Conservation (phyloP, 345 rosid genomes). For the Citrus hindsii region DNA sequence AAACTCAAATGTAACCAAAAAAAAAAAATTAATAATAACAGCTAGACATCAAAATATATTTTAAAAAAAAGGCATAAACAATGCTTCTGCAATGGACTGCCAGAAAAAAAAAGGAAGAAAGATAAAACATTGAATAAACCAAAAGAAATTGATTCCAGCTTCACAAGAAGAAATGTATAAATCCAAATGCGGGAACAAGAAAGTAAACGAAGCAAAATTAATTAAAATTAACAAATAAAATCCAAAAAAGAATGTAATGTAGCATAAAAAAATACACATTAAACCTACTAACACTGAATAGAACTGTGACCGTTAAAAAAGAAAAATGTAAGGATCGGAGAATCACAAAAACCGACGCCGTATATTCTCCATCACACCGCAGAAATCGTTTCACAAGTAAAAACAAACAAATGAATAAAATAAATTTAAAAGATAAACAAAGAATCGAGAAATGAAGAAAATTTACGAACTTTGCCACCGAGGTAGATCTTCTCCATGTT, state of each 20-base stretch:
- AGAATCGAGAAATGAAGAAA: no score
- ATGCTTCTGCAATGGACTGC: constrained; percentile 33
- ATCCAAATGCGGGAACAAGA: constrained; percentile 12
- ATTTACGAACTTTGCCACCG: constrained; percentile 64
- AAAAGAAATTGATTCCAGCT: constrained; percentile 20
- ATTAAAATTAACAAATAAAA: not conserved
- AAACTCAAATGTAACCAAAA: not conserved
- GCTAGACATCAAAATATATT: constrained; percentile 26
- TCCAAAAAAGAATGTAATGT: not conserved
- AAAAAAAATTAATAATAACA: constrained; percentile 9
- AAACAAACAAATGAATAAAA: no score
- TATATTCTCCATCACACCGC: not conserved
- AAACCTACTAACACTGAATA: not conserved
- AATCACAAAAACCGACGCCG: not conserved
- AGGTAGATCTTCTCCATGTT: constrained; percentile 79
- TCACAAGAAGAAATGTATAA: constrained; percentile 22
- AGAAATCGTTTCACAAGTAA: not conserved
- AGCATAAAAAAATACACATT: not conserved
- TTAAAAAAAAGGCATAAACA: constrained; percentile 24
- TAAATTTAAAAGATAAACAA: no score
- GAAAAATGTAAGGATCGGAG: not conserved
- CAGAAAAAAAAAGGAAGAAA: not conserved
- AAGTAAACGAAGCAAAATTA: not conserved
- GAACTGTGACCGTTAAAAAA: not conserved
- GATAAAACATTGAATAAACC: constrained; percentile 16